Evolutionary conservation across 805 yeast species (phyloP).

Genomic region (Teunomyces panamensis): DNA sequence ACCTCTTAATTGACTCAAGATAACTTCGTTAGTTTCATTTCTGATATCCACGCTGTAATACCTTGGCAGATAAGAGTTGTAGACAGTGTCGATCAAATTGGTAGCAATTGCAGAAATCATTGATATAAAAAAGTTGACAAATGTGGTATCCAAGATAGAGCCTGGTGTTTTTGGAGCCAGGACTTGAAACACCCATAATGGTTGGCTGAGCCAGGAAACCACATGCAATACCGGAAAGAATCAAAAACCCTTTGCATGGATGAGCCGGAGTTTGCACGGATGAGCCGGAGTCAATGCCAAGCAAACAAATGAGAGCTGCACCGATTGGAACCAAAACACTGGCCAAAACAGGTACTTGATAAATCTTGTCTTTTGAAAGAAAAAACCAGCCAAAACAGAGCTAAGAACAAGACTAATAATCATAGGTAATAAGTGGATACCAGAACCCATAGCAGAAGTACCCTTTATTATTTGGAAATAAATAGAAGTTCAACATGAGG

Average conservation of each 20-base stretch:
- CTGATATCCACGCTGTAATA: slow-evolving; percentile 6
- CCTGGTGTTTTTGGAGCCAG: slow-evolving; percentile 53
- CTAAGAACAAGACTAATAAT: slow-evolving; percentile 37
- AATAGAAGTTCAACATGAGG: slow-evolving; percentile 31
- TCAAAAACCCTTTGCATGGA: slow-evolving; percentile 42
- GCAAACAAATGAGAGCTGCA: slow-evolving; percentile 41
- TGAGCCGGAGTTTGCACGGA: slow-evolving; percentile 34
- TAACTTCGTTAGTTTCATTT: slow-evolving; percentile 10
- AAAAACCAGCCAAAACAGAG: slow-evolving; percentile 36
- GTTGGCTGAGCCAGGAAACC: slow-evolving; percentile 49
- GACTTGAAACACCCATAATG: slow-evolving; percentile 43
- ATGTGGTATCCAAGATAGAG: slow-evolving; percentile 47
- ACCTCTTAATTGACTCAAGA: slow-evolving; percentile 16
- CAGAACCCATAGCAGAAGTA: slow-evolving; percentile 42
- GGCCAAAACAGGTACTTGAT: slow-evolving; percentile 39
- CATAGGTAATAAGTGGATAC: slow-evolving; percentile 43
- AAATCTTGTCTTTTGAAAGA: slow-evolving; percentile 34
- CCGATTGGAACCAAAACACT: slow-evolving; percentile 40
- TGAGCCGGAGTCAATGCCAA: slow-evolving; percentile 34
- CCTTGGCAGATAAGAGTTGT: slow-evolving; percentile 23
- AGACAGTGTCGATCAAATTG: slow-evolving; percentile 41
- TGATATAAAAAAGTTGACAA: slow-evolving; percentile 42
- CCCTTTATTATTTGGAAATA: slow-evolving; percentile 50
- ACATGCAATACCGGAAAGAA: slow-evolving; percentile 45
- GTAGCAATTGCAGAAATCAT: slow-evolving; percentile 47